Conservation (phyloP, 2,329 filamentous ascomycete species). For the Aspergillus quadricinctus region DNA sequence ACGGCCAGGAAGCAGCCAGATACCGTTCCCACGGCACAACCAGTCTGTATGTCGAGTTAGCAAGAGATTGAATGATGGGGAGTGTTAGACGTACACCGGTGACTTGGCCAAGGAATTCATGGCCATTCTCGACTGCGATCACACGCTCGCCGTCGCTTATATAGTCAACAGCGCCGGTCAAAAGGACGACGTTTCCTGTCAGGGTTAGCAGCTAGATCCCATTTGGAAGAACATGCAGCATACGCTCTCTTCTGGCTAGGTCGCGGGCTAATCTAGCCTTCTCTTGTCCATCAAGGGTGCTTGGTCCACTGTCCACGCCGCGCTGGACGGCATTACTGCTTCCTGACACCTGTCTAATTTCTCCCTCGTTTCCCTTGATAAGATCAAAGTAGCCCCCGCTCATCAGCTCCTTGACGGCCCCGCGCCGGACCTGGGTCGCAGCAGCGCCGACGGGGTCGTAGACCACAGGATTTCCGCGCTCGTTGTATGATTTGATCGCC, state of each 20-base stretch:
- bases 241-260: constrained; percentile 63
- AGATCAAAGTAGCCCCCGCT: constrained; percentile 72
- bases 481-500: constrained; percentile 78
- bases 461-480: constrained; percentile 67
- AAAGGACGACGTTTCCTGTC: constrained; percentile 62
- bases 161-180: constrained; percentile 77
- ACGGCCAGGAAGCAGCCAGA: constrained; percentile 71
- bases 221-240: not conserved
- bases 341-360: constrained; percentile 71
- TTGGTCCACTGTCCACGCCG: constrained; percentile 74
- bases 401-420: constrained; percentile 68
- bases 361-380: constrained; percentile 91
- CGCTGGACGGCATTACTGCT: constrained; percentile 60
- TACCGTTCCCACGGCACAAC: constrained; percentile 79
- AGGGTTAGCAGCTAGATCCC: not conserved
- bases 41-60: constrained; percentile 46
- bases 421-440: constrained; percentile 69
- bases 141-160: constrained; percentile 69
- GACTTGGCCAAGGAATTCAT: constrained; percentile 51
- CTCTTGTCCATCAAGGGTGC: constrained; percentile 50
- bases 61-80: not conserved
- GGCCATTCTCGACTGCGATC: constrained; percentile 69
- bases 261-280: constrained; percentile 59
- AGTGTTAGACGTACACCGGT: constrained; percentile 34
- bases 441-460: constrained; percentile 90